Percentiles rank a stretch among this genome's conserved stretches.
Conservation (phyloP, 306 rosid genomes). For the Betula pendula region DNA sequence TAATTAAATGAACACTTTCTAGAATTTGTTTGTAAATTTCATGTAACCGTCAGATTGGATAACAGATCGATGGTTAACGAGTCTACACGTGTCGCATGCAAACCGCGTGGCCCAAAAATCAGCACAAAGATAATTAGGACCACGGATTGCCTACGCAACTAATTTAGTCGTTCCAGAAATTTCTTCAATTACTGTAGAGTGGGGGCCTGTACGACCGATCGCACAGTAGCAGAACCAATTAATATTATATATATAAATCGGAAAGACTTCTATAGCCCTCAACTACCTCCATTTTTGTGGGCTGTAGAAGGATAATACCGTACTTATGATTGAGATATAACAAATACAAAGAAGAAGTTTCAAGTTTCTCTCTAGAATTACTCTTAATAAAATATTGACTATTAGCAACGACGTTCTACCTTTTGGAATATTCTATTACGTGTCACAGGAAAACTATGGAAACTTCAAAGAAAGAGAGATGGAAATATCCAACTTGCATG, state of each 20-base stretch:
- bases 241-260: too few species aligned
- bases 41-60: neutral
- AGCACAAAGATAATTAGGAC: neutral
- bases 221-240: neutral
- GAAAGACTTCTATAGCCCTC: slow-evolving; percentile 15
- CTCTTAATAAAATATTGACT: neutral
- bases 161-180: neutral
- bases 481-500: neutral
- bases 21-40: neutral
- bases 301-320: neutral
- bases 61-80: neutral
- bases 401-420: neutral
- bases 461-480: neutral
- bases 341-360: neutral
- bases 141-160: neutral
- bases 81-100: neutral
- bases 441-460: neutral
- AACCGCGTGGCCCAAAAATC: neutral
- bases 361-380: neutral
- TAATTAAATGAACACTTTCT: neutral
- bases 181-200: neutral
- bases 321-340: neutral
- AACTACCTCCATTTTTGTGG: neutral
- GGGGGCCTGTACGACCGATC: neutral
- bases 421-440: neutral